Percentiles rank a stretch among this genome's conserved stretches.
Evolutionary conservation across 2,329 filamentous ascomycete species (phyloP).

Genomic region (Alternaria brassicae): DNA sequence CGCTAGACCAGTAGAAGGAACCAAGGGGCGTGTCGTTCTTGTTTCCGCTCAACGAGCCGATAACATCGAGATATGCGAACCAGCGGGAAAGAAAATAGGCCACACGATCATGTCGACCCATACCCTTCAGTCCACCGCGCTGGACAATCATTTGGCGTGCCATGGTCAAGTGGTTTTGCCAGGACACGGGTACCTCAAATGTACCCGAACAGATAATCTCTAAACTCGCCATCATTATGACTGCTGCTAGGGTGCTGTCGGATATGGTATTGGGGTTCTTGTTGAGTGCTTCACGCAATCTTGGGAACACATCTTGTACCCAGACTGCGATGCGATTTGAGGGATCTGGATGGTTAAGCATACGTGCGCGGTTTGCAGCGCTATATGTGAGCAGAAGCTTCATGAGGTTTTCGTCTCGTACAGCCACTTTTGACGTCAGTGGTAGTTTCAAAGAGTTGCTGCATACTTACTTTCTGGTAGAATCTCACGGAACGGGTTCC

Average conservation of each 20-base stretch:
- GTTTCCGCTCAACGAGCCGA: constrained; percentile 73
- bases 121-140: constrained; percentile 65
- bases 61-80: constrained; percentile 83
- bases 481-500: constrained; percentile 67
- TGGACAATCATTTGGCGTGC: constrained; percentile 77
- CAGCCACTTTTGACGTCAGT: constrained; percentile 62
- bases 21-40: constrained; percentile 54
- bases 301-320: constrained; percentile 80
- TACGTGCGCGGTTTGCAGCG: constrained; percentile 79
- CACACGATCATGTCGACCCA: constrained; percentile 60
- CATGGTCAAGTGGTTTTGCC: constrained; percentile 79
- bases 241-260: constrained; percentile 76
- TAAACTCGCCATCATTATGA: constrained; percentile 83
- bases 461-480: constrained; percentile 65
- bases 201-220: constrained; percentile 84
- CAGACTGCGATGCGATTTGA: constrained; percentile 78
- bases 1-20: constrained; percentile 51
- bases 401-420: constrained; percentile 73
- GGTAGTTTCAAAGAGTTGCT: neutral
- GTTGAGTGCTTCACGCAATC: constrained; percentile 70
- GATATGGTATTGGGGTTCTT: constrained; percentile 61
- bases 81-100: constrained; percentile 79
- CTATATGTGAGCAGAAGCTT: constrained; percentile 82
- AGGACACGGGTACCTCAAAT: constrained; percentile 80
- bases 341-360: constrained; percentile 76